Evolutionary conservation across 2,329 filamentous ascomycete genomes (phyloP).

Genomic region (Pezizomycotina sp.): DNA sequence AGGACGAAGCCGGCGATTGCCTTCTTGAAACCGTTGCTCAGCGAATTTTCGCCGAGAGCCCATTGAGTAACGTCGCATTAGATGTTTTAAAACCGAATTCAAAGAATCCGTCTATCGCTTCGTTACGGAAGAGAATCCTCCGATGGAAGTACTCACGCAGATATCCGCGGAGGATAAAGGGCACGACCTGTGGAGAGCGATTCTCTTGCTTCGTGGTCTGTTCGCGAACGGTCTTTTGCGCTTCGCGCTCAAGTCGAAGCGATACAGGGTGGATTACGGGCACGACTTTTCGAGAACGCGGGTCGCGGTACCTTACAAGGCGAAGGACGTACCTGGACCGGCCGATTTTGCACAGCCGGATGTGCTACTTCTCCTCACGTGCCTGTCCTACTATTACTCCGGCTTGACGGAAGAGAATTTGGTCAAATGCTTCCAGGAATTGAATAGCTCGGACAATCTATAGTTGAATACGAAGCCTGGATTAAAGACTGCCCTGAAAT

Average conservation of each 20-base stretch:
- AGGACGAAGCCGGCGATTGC: constrained; percentile 24
- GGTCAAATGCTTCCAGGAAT: constrained; percentile 32
- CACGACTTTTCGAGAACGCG: constrained; percentile 33
- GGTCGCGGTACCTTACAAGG: constrained; percentile 43
- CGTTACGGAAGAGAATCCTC: constrained; percentile 31
- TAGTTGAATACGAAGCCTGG: constrained; percentile 38
- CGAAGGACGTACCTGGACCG: constrained; percentile 41
- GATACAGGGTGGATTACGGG: constrained; percentile 51
- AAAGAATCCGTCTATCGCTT: constrained; percentile 31
- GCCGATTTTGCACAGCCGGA: constrained; percentile 49
- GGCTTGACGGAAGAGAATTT: constrained; percentile 40
- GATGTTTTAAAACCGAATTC: constrained; percentile 30
- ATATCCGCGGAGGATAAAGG: constrained; percentile 28
- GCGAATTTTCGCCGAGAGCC: constrained; percentile 33
- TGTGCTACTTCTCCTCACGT: constrained; percentile 40
- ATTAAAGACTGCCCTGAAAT: constrained; percentile 29
- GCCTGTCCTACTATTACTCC: constrained; percentile 40
- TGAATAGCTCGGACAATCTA: constrained; percentile 39
- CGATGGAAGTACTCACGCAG: constrained; percentile 24
- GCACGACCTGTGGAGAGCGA: constrained; percentile 24
- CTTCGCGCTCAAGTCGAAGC: constrained; percentile 40
- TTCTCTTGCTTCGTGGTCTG: constrained; percentile 40
- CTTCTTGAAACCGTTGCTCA: constrained; percentile 29
- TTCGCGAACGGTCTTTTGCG: constrained; percentile 39
- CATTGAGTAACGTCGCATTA: constrained; percentile 26